phyloP scores from a whole-genome alignment of 345 rosid genomes.

The Eutrema japonicum region DNA sequence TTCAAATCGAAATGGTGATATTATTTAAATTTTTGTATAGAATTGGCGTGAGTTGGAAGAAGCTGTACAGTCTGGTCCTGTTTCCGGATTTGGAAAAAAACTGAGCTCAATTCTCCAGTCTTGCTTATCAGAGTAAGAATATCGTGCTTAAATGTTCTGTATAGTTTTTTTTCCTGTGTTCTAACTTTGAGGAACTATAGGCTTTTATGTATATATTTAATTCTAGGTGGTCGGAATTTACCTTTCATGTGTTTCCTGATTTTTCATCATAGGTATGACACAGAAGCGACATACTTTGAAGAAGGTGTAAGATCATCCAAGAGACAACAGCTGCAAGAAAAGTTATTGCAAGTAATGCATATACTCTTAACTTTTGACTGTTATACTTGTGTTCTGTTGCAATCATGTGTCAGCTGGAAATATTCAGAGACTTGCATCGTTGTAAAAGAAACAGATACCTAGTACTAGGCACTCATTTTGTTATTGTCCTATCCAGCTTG shows the following conservation, averaged over 20 bases:
- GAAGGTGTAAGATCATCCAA: conserved; percentile 91
- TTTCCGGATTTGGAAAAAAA: conserved; percentile 85
- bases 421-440: not conserved
- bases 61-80: conserved; percentile 70
- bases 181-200: not conserved
- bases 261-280: conserved; percentile 65
- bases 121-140: conserved; percentile 69
- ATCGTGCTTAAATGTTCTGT: conserved; percentile 1
- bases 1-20: not conserved
- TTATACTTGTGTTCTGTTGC: conserved; percentile 23
- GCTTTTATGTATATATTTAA: conserved; percentile 20
- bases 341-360: conserved; percentile 77
- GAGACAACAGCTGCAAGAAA: conserved; percentile 85
- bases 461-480: conserved; percentile 31
- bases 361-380: conserved; percentile 20
- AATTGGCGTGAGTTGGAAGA: conserved; percentile 79
- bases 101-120: conserved; percentile 62
- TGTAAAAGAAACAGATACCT: conserved; percentile 16
- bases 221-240: conserved; percentile 19
- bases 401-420: conserved; percentile 13
- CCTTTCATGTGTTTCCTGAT: conserved; percentile 27
- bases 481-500: conserved; percentile 59
- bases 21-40: conserved; percentile 41
- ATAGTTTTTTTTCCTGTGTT: not conserved
- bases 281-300: conserved; percentile 85